These are phyloP conservation scores for Calonectria henricotiae DNA, from an alignment of 2,329 filamentous ascomycete species.

Conservation along the genomic window DNA sequence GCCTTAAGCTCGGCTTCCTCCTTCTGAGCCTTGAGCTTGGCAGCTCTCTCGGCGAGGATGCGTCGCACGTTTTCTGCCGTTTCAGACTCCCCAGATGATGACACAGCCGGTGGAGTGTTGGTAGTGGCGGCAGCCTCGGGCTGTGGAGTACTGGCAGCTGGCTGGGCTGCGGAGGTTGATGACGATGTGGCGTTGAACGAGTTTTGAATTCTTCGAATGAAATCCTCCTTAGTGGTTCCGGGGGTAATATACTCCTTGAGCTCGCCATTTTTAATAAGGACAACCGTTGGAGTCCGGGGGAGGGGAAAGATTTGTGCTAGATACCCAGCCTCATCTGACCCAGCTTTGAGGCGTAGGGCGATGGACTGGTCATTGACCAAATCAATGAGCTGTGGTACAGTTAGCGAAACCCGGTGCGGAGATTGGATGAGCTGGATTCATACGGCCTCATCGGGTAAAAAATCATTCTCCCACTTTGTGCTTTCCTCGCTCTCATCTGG, in stretches of 20 bases:
- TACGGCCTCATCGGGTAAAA: slow-evolving; percentile 73
- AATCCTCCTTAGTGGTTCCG: slow-evolving; percentile 77
- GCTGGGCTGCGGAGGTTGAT: slow-evolving; percentile 40
- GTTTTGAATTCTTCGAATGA: slow-evolving; percentile 65
- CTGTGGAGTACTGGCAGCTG: slow-evolving; percentile 39
- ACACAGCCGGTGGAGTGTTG: slow-evolving; percentile 40
- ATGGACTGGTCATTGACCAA: slow-evolving; percentile 77
- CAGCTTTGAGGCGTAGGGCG: slow-evolving; percentile 78
- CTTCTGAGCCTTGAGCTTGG: slow-evolving; percentile 62
- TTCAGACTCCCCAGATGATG: slow-evolving; percentile 45
- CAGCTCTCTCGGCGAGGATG: slow-evolving; percentile 68
- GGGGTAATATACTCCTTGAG: slow-evolving; percentile 83
- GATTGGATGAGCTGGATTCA: slow-evolving; percentile 43
- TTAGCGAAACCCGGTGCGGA: slow-evolving; percentile 36
- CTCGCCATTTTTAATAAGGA: slow-evolving; percentile 85
- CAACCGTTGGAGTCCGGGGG: slow-evolving; percentile 82
- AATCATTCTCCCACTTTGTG: slow-evolving; percentile 81
- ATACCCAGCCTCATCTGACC: slow-evolving; percentile 86
- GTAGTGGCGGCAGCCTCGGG: slow-evolving; percentile 45
- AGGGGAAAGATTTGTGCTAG: slow-evolving; percentile 88
- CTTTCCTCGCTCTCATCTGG: slow-evolving; percentile 74
- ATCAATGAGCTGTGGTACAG: slow-evolving; percentile 65
- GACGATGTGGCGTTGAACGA: slow-evolving; percentile 54
- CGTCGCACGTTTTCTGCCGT: slow-evolving; percentile 57
- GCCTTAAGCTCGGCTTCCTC: slow-evolving; percentile 64